Conservation (phyloP, 2,329 filamentous ascomycete genomes). For the Colletotrichum siamense region DNA sequence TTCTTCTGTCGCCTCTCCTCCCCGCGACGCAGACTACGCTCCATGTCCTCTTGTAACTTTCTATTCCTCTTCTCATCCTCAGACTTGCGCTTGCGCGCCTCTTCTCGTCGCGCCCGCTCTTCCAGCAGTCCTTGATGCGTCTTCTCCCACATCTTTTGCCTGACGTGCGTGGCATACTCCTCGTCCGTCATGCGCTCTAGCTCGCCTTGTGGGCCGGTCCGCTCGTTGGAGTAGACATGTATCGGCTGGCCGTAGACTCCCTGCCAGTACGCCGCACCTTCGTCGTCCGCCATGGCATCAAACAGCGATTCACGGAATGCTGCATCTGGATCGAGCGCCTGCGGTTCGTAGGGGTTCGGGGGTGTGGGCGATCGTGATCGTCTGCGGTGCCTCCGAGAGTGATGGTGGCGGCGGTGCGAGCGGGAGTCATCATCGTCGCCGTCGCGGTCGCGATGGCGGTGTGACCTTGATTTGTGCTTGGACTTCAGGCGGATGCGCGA, state of each 20-base stretch:
- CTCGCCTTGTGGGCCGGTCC: conserved; percentile 51
- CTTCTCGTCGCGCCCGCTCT: conserved; percentile 70
- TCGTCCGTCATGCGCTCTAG: conserved; percentile 91
- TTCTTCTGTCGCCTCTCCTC: conserved; percentile 64
- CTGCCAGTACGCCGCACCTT: conserved; percentile 95
- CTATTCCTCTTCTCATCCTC: conserved; percentile 55
- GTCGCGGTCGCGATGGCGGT: conserved; percentile 28
- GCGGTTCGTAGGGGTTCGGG: conserved; percentile 50
- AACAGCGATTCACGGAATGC: conserved; percentile 95
- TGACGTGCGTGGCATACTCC: conserved; percentile 86
- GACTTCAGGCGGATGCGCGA: conserved; percentile 50
- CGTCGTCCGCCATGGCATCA: conserved; percentile 95
- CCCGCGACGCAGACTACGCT: conserved; percentile 70
- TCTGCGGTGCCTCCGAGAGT: conserved; percentile 29
- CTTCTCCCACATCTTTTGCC: conserved; percentile 93
- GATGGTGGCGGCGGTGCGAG: conserved; percentile 33
- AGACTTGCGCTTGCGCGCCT: conserved; percentile 54
- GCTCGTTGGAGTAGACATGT: conserved; percentile 71
- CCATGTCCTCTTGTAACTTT: conserved; percentile 59
- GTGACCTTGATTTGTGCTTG: conserved; percentile 31
- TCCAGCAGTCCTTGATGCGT: conserved; percentile 84
- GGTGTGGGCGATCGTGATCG: conserved; percentile 50
- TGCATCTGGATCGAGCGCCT: conserved; percentile 67
- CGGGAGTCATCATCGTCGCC: conserved; percentile 26
- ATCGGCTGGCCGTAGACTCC: conserved; percentile 96